Evolutionary conservation across 306 rosid genomes (phyloP), one percentile per base, ranked within the genome.

Genomic region (Crataegus laevigata): DNA sequence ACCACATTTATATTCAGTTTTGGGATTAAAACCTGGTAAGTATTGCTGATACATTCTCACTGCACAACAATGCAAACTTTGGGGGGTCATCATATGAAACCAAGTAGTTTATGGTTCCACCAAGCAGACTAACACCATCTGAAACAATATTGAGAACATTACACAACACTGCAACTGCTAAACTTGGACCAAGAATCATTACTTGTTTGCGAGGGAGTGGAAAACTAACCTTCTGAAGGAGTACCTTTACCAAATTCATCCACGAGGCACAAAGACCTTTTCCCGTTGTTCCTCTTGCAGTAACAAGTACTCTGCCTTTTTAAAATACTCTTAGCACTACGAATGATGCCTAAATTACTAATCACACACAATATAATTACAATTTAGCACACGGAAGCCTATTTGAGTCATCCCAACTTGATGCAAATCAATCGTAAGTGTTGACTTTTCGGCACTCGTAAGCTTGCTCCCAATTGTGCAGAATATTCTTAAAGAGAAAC

Each of bases 201-300:
- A 73, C 47, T 68, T 55, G 58, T 32, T 54, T 59, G 57, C 61
- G n/a, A 58, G 58, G 34, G 55, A 42, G 24, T 69, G 76, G 73
- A 84, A 84, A 83, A 76, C 91, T 71, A 81, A 94, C 97, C 97
- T 94, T 91, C 99, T 50, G 93, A 92, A 66, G 92, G 99, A 73
- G 96, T 94, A 40, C 99, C 97, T 89, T 92, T 94, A 78, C 97
- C 99, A 84, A 92, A 94, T 85, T 94, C 99, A 83, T 94, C 99
- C 77, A 92, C 79, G 63, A 90, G 79, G 82, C 99, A 92, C 74
- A 90, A 29, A 66, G 99, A 94, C 72, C 78, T 82, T 55, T 34
- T 8, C 50, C 17, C 24, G 10, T 36, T 58, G 38, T 61, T 24
- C 47, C 47, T 71, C 28, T 54, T 69, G 29, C 72, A 24, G 55